phyloP scores from a whole-genome alignment of 75 land plant genomes.

The Chamaecyparis obtusa region DNA sequence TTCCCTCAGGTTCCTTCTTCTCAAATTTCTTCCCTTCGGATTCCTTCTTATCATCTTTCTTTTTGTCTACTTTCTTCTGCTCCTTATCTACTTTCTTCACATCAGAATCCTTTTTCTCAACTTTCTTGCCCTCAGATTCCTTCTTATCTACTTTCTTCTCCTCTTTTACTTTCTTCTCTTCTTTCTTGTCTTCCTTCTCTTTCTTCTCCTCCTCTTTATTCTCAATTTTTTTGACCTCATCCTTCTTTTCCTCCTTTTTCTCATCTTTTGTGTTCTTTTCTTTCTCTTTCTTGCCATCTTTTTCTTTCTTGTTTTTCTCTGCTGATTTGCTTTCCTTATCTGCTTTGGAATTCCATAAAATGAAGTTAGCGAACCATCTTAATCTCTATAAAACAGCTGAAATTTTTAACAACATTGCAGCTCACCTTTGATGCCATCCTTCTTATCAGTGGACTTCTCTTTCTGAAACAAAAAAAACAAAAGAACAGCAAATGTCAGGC shows the following conservation, averaged over 20 bases:
- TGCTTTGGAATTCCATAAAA: not conserved
- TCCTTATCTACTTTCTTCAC: conserved; percentile 25
- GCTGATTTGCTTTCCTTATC: not conserved
- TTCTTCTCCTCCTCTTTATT: conserved; percentile 17
- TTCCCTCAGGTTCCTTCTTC: conserved; percentile 13
- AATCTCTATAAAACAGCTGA: not conserved
- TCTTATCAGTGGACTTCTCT: conserved; percentile 10
- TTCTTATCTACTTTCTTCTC: conserved; percentile 49
- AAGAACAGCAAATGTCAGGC: not conserved
- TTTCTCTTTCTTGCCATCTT: conserved; percentile 12
- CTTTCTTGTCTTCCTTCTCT: conserved; percentile 8
- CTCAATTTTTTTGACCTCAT: conserved; percentile 25
- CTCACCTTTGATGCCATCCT: conserved; percentile 19
- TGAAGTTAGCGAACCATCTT: not conserved
- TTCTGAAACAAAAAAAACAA: too few species aligned
- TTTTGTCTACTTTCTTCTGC: not conserved
- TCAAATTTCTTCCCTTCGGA: not conserved
- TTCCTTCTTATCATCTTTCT: not conserved
- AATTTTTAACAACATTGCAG: conserved; percentile 12
- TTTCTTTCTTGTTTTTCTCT: conserved; percentile 14
- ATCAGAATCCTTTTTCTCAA: conserved; percentile 37
- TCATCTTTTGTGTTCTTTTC: conserved; percentile 42
- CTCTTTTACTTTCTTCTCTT: conserved; percentile 32
- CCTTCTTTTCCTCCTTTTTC: conserved; percentile 18
- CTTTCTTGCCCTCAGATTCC: conserved; percentile 42